Percentiles rank a stretch among this genome's conserved stretches.
phyloP scores from a whole-genome alignment of 257 asterid species.

The Solanum ahanhuiri region DNA sequence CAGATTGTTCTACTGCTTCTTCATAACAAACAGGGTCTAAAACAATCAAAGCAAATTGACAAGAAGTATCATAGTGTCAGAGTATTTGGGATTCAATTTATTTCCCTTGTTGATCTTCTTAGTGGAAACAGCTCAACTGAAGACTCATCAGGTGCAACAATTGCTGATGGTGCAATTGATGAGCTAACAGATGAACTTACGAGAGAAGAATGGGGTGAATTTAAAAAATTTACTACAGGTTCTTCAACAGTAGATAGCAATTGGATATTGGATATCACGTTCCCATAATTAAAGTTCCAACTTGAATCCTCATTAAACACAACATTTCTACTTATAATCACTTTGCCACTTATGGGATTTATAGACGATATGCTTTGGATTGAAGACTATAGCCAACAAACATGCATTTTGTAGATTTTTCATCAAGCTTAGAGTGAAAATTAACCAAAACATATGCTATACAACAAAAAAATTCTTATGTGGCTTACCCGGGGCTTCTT shows the following conservation, averaged over 20 bases:
- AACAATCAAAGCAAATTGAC: not conserved
- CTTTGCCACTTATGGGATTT: not conserved
- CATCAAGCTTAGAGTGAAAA: not conserved
- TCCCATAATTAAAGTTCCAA: not conserved
- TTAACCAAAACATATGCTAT: not conserved
- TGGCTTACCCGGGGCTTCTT: slow-evolving; percentile 4
- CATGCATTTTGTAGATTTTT: not conserved
- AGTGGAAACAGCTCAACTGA: not conserved
- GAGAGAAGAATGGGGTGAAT: not conserved
- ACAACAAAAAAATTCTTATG: slow-evolving; percentile 1
- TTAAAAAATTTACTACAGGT: not conserved
- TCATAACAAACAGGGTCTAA: too few species aligned
- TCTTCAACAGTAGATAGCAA: not conserved
- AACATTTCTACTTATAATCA: not conserved
- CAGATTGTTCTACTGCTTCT: too few species aligned
- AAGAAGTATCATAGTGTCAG: not conserved
- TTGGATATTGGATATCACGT: not conserved
- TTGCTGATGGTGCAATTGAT: not conserved
- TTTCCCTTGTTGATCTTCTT: not conserved
- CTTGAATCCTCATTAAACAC: not conserved
- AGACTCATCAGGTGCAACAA: not conserved
- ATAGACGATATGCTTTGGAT: not conserved
- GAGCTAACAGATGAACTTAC: not conserved
- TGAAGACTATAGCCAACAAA: not conserved
- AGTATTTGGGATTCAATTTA: not conserved